A percentile compares a stretch with the other conserved stretches of the same genome.
phyloP scores from a whole-genome alignment of 2,329 filamentous ascomycete species.

The Alternaria sp. region DNA sequence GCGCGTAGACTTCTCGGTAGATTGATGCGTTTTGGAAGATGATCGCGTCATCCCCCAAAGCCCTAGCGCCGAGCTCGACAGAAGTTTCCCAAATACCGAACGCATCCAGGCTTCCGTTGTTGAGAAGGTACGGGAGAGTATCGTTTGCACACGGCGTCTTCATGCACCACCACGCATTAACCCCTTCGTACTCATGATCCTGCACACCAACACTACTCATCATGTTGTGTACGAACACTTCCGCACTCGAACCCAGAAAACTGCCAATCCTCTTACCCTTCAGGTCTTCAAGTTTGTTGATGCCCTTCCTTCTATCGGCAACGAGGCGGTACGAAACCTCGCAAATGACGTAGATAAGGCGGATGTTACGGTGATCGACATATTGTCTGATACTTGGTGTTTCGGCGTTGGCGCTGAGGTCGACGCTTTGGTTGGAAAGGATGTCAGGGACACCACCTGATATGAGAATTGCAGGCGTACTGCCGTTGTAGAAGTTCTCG shows the following conservation, averaged over 20 bases:
- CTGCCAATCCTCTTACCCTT: constrained; percentile 35
- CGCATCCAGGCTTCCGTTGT: constrained; percentile 23
- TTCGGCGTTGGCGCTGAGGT: constrained; percentile 39
- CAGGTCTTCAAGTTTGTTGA: constrained; percentile 26
- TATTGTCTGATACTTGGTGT: constrained; percentile 37
- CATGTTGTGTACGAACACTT: constrained; percentile 28
- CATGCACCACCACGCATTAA: constrained; percentile 28
- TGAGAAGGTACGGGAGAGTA: constrained; percentile 26
- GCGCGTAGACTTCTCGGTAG: constrained; percentile 34
- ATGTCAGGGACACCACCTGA: constrained; percentile 27
- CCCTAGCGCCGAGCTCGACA: constrained; percentile 27
- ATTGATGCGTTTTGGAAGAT: constrained; percentile 29
- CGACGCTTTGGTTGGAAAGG: constrained; percentile 21
- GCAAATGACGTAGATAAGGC: constrained; percentile 37
- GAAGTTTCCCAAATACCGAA: constrained; percentile 38
- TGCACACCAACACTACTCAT: constrained; percentile 25
- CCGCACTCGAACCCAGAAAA: constrained; percentile 19
- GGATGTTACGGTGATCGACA: constrained; percentile 29
- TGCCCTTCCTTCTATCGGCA: constrained; percentile 22
- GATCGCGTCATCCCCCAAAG: constrained; percentile 22
- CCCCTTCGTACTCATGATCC: constrained; percentile 21
- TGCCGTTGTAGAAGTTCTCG: constrained; percentile 5
- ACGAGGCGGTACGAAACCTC: constrained; percentile 38
- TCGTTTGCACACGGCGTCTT: constrained; percentile 24
- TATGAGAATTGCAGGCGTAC: not conserved